Conservation (phyloP, 192 early-diverging fungal species). For the Backusella mclennaniae region DNA sequence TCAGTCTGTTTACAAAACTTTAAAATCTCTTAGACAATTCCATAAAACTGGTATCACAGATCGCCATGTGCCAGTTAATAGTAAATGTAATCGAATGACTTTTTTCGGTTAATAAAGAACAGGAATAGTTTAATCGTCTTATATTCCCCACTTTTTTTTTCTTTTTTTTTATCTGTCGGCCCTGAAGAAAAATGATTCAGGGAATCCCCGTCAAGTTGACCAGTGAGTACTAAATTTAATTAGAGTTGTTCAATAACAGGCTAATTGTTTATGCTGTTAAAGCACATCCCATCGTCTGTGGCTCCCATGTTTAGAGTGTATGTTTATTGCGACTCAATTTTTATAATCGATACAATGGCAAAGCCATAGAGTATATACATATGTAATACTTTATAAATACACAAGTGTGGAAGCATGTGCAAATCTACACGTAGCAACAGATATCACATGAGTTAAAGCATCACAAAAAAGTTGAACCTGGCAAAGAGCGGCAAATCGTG, state of each 20-base stretch:
- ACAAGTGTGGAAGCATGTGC: background rate
- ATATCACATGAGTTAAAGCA: background rate
- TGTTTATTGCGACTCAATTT: background rate
- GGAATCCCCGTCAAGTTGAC: background rate
- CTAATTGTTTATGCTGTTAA: slow-evolving; percentile 9
- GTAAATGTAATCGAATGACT: background rate
- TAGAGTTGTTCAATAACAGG: background rate
- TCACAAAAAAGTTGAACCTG: background rate
- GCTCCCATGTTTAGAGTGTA: background rate
- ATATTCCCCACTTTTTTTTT: background rate
- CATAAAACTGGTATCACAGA: background rate
- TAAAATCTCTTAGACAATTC: background rate
- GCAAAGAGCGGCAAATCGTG: slow-evolving; percentile 15
- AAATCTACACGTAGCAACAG: background rate
- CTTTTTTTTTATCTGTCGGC: background rate
- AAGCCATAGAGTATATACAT: background rate
- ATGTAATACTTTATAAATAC: background rate
- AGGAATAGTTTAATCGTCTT: background rate
- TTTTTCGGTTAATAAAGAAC: background rate
- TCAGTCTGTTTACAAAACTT: slow-evolving; percentile 1
- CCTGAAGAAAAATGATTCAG: background rate
- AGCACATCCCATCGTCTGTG: too few species aligned
- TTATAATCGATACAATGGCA: background rate
- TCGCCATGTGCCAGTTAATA: slow-evolving; percentile 3
- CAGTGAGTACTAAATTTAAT: background rate